Base-by-base conservation (phyloP, 2,329 filamentous ascomycete genomes). In the Alternaria dauci region DNA sequence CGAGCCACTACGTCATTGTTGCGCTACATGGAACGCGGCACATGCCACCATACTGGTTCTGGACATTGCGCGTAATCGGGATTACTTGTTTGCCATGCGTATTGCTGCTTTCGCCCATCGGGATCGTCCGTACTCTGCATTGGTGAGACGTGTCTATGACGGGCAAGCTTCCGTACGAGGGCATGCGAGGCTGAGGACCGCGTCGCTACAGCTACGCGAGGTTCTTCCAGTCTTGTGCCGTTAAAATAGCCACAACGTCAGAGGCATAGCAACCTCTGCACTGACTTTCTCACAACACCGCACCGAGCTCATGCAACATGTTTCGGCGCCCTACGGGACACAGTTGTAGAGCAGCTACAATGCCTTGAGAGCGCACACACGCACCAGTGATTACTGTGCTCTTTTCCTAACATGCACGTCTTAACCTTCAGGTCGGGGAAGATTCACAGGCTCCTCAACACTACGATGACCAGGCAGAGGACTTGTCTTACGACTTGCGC, bases 1-100 rank as follows among this genome's bases (percentile, higher is more conserved):
- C 56, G 43, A 55, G 41, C 26, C 44, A 32, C 18, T 58, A 59
- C 56, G 56, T 59, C 56, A 59, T 59, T 38, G 43, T 48, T 44
- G 12, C 28, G 52, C 56, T 55, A 59, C 42, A 46, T 59, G 43
- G 36, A 55, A 16, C 28, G 51, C 36, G 56, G 51, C 56, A 54
- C 43, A 46, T 25, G 50, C 26, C 42, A 4, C 6, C 8, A 11
- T 28, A 34, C 51, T 47, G 4, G 28, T 34, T 46, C 36, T 36
- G 51, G 56, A 20, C 38, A 28, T 18, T 52, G 7, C n/a, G 46
- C 23, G 36, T 51, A 44, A 55, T 44, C 42, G 43, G n/a, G 18
- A 6, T 58, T 58, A 54, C 55, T 44, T 38, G 55, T 54, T 55
- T 23, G 51, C 51, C 20, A 50, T 43, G 36, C 25, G 28, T 36